These are phyloP conservation scores for Angophora floribunda DNA, from an alignment of 345 rosid genomes.

Conservation along the genomic window DNA sequence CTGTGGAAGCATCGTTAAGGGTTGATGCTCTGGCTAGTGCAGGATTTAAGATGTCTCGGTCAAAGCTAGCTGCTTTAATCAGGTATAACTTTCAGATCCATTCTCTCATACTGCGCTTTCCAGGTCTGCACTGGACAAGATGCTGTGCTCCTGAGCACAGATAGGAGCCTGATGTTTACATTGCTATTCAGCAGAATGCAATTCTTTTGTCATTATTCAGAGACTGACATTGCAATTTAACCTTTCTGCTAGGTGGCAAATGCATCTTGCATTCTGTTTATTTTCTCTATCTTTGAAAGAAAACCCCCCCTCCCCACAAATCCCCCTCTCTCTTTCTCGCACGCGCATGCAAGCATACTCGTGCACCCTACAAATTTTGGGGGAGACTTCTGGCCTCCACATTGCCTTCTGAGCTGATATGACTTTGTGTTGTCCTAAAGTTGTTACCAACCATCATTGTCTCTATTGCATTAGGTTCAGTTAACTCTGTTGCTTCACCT, in stretches of 20 bases:
- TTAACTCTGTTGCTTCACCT: not conserved
- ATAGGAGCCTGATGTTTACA: not conserved
- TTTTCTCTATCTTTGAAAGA: not conserved
- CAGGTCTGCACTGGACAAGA: not conserved
- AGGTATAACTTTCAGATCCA: slow-evolving; percentile 28
- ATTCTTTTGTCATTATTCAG: not conserved
- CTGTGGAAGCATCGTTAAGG: slow-evolving; percentile 81
- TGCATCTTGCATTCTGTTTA: not conserved
- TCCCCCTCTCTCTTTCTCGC: not conserved
- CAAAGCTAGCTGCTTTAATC: slow-evolving; percentile 73
- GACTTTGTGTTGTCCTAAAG: not conserved
- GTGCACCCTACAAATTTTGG: not conserved
- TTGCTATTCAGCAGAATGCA: not conserved
- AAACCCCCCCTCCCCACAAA: not conserved
- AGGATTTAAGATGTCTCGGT: slow-evolving; percentile 88
- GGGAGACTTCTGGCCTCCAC: not conserved
- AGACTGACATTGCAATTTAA: not conserved
- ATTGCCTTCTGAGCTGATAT: not conserved
- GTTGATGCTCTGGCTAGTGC: slow-evolving; percentile 97
- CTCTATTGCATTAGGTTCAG: not conserved
- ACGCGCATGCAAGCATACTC: not conserved
- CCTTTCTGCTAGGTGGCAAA: not conserved
- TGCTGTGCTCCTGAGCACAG: not conserved
- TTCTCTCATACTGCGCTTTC: not conserved
- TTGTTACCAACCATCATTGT: not conserved